Conservation (phyloP, 2,329 filamentous ascomycete species). For the Penicillium freii region DNA sequence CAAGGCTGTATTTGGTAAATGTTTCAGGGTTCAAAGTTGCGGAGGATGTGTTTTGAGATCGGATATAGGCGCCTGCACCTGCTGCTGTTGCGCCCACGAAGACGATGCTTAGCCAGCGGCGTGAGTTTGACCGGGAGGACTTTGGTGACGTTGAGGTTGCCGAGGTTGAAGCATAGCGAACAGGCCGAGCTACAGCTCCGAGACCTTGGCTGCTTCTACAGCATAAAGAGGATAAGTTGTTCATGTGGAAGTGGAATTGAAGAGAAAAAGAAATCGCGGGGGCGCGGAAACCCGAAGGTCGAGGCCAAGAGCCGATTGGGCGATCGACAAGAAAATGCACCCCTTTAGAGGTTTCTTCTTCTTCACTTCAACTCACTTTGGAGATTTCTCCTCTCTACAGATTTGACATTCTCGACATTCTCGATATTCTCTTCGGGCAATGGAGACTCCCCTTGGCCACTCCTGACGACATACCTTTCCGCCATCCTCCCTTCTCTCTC, state of each 20-base stretch:
- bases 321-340: constrained; percentile 19
- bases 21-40: constrained; percentile 36
- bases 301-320: constrained; percentile 22
- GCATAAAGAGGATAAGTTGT: constrained; percentile 6
- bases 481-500: neutral
- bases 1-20: constrained; percentile 44
- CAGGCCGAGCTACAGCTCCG: constrained; percentile 14
- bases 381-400: neutral
- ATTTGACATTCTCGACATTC: constrained; percentile 1
- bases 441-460: constrained; percentile 9
- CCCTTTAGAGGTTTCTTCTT: constrained; percentile 17
- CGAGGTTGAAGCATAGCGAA: constrained; percentile 25
- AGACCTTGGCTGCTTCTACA: constrained; percentile 13
- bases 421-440: constrained; percentile 6
- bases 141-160: constrained; percentile 15
- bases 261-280: constrained; percentile 14
- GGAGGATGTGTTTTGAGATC: constrained; percentile 27
- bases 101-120: constrained; percentile 36
- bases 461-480: constrained; percentile 1
- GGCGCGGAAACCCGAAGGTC: constrained; percentile 16
- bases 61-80: constrained; percentile 38
- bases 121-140: constrained; percentile 20
- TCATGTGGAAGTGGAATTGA: constrained; percentile 13
- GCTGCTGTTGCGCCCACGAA: constrained; percentile 37
- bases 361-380: neutral